Base-by-base conservation (phyloP, 192 early-diverging fungal genomes). In the Dissophora ornata region DNA sequence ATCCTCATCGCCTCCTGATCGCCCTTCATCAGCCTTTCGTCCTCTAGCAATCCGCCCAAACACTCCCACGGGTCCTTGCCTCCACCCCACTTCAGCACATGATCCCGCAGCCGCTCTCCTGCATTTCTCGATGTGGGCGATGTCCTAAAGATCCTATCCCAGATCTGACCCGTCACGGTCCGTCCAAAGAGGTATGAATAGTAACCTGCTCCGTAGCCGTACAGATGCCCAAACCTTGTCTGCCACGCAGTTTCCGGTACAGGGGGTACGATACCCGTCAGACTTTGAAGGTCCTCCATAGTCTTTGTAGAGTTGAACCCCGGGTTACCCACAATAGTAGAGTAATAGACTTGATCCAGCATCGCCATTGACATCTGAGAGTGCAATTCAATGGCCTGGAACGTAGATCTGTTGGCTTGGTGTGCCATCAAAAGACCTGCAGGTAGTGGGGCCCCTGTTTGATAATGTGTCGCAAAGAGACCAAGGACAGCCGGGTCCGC, bases 101-200 rank as follows among this genome's bases (percentile, higher is more conserved):
- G 85, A 24, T 85, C 84, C 42, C 83, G 84, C 62, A 92, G 85
- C 30, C 84, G 83, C 82, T 88, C 91, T 34, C 92, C 93, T 0
- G 83, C 83, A 29, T 81, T 81, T 51, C 91, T 74, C 53, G 75
- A 80, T 46, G 91, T 82, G 16, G 90, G 90, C 55, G 85, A 79
- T 7, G 79, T 71, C n/a, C 77, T 83, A 71, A 97, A 97, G 32
- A 87, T 83, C 11, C 69, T 79, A 41, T 88, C 79, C 89, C 89
- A 96, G 22, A 99, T 85, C 56, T 89, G 86, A 7, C 86, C 84
- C 1, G 94, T 95, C 74, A 96, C 83, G 13, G 90, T 85, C 29
- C 95, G 85, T 40, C 90, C 90, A 89, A 97, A 94, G 22, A 98
- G 81, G 64, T 99, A 99, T n/a, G 91, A 85, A 55, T 98, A 99